Evolutionary conservation across 306 rosid species (phyloP).

Genomic region (Spatholobus suberectus): DNA sequence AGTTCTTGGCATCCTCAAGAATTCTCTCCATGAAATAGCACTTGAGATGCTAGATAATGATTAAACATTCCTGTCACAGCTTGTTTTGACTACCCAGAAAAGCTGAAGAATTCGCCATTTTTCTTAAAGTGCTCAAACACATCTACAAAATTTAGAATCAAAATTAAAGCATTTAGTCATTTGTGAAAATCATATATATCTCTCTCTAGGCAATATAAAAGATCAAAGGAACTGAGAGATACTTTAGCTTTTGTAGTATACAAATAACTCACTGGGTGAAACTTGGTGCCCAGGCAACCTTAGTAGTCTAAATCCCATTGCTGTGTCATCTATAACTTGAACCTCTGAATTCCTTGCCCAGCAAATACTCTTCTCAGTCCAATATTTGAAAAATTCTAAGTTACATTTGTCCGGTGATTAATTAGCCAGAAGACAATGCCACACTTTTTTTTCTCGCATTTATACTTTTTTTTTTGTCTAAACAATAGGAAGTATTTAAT

Average conservation of each 20-base stretch:
- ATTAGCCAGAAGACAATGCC: not conserved
- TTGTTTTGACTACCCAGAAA: conserved; percentile 68
- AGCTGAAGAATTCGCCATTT: conserved; percentile 65
- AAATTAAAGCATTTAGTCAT: not conserved
- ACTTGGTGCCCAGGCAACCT: conserved; percentile 70
- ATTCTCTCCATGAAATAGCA: conserved; percentile 70
- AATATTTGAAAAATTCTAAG: conserved; percentile 47
- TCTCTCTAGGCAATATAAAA: not conserved
- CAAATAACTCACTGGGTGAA: conserved; percentile 59
- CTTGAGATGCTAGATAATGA: conserved; percentile 67
- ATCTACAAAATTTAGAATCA: conserved; percentile 37
- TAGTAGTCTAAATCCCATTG: conserved; percentile 83
- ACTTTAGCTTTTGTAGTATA: not conserved
- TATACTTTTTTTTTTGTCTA: not conserved
- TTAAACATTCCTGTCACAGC: conserved; percentile 82
- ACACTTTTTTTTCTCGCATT: not conserved
- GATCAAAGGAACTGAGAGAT: not conserved
- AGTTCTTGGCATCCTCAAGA: conserved; percentile 62
- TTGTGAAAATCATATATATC: not conserved
- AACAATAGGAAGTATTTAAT: not conserved
- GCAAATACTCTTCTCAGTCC: conserved; percentile 81
- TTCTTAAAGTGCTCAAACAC: conserved; percentile 68
- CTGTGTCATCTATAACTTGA: conserved; percentile 82
- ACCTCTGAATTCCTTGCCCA: conserved; percentile 87
- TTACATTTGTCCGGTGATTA: not conserved